A percentile compares a stretch with the other conserved stretches of the same genome.
Evolutionary conservation across 768 basidiomycete species (phyloP).

Genomic region (Leccinellum luteum): DNA sequence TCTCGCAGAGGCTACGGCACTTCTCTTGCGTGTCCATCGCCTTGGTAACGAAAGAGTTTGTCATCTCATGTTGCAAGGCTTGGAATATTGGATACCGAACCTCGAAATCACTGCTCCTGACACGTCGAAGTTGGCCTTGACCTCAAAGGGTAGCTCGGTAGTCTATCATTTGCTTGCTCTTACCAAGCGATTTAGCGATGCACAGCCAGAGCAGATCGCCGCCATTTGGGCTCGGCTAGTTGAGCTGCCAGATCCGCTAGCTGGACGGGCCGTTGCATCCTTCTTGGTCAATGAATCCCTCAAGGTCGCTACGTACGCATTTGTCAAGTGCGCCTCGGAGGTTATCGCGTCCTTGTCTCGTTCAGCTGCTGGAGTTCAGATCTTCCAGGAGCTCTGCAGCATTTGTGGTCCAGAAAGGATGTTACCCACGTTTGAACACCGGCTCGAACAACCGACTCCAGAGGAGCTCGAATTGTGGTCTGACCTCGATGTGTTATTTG

Average conservation of each 20-base stretch:
- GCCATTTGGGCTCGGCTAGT: constrained; percentile 79
- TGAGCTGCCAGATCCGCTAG: constrained; percentile 64
- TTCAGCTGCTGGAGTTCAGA: constrained; percentile 63
- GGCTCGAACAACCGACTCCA: constrained; percentile 54
- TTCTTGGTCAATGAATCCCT: constrained; percentile 88
- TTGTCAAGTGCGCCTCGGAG: constrained; percentile 75
- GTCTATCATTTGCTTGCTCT: constrained; percentile 84
- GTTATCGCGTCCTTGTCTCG: constrained; percentile 84
- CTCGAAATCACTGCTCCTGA: constrained; percentile 57
- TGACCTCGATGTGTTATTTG: constrained; percentile 74
- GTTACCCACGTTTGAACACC: constrained; percentile 75
- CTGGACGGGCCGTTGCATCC: constrained; percentile 75
- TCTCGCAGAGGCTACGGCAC: constrained; percentile 65
- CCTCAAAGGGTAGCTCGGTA: constrained; percentile 53
- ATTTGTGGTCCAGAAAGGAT: constrained; percentile 84
- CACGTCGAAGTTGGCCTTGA: constrained; percentile 28
- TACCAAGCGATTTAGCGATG: constrained; percentile 69
- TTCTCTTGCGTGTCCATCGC: constrained; percentile 64
- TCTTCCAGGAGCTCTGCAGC: constrained; percentile 82
- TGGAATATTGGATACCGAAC: constrained; percentile 82
- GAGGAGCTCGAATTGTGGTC: constrained; percentile 77
- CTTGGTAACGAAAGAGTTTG: constrained; percentile 47
- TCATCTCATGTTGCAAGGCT: constrained; percentile 68
- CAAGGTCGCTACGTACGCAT: constrained; percentile 75
- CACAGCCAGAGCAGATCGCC: constrained; percentile 76